phyloP scores from a whole-genome alignment of 441 rosid species.

The Metrosideros polymorpha region DNA sequence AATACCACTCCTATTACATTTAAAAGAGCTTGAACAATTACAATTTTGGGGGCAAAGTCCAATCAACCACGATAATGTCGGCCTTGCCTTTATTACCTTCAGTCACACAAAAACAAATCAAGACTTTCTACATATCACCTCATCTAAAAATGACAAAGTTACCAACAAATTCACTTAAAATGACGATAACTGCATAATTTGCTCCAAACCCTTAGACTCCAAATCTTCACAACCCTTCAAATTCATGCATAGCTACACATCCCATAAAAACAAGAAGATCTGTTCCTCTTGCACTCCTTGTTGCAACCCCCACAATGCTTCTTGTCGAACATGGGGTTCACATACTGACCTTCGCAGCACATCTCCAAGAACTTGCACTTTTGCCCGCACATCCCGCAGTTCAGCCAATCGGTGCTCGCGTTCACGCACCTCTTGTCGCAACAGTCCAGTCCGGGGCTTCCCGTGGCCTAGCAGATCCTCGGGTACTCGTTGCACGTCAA shows the following conservation, averaged over 20 bases:
- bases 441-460: slow-evolving; percentile 16
- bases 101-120: too few species aligned
- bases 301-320: slow-evolving; percentile 27
- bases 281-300: slow-evolving; percentile 15
- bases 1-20: too few species aligned
- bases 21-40: too few species aligned
- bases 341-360: slow-evolving; percentile 26
- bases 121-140: background rate
- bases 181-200: background rate
- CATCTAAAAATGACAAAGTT: background rate
- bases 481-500: background rate
- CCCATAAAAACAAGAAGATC: slow-evolving; percentile 22
- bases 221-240: background rate
- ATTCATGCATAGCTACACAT: slow-evolving; percentile 27
- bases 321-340: slow-evolving; percentile 13
- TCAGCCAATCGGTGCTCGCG: slow-evolving; percentile 8
- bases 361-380: slow-evolving; percentile 25
- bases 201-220: background rate
- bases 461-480: background rate
- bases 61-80: too few species aligned
- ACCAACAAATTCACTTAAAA: background rate
- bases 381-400: slow-evolving; percentile 28
- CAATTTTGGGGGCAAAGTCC: too few species aligned
- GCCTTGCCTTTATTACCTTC: too few species aligned
- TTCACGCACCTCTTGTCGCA: slow-evolving; percentile 24